Base-by-base conservation (phyloP, 176 grass and related monocot species). In the Lolium rigidum region DNA sequence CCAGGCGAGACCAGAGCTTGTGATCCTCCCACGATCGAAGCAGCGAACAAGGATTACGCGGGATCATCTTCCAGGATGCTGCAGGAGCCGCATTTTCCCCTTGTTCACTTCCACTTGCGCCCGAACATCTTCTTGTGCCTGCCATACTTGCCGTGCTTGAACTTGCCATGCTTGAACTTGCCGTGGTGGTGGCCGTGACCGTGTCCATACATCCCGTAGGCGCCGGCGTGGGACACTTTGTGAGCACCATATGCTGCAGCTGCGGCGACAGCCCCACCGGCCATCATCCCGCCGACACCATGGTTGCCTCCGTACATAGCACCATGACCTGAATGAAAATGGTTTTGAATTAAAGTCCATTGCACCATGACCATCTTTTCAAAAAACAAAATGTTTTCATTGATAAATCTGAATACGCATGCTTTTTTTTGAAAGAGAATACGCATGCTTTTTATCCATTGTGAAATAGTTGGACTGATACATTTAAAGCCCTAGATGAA, bases 121-220 rank as follows among this genome's bases (percentile, higher is more conserved):
- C 89, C 84, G 38, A 74, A 87, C 89, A 83, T 90, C 44, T 87
- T 87, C 67, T 81, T 88, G 77, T 86, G 86, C 80, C 85, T 90
- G 78, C 86, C 90, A 28, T 78, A 91, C 86, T 90, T 90, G 17
- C 93, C 88, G 14, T 87, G 86, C 84, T 94, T 90, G 59, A 92
- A 95, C 79, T 90, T 90, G 26, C 86, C 83, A 46, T 90, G 88
- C 76, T 90, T 93, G 83, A 95, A 93, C 79, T 93, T 95, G 18
- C 87, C 92, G 21, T 80, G 78, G 12, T 51, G 46, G 22, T 22
- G 14, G 26, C 76, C 35, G 4, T 83, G 80, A 6, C 76, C 35
- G 4, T 83, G 80, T 6, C 90, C 87, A 2, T 88, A 79, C 80
- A 87, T 87, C 4, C 86, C 88, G 24, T 92, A 12, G 18, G 8